A percentile compares a stretch with the other conserved stretches of the same genome.
phyloP scores from a whole-genome alignment of 2,329 filamentous ascomycete genomes.

The Sclerotinia borealis region DNA sequence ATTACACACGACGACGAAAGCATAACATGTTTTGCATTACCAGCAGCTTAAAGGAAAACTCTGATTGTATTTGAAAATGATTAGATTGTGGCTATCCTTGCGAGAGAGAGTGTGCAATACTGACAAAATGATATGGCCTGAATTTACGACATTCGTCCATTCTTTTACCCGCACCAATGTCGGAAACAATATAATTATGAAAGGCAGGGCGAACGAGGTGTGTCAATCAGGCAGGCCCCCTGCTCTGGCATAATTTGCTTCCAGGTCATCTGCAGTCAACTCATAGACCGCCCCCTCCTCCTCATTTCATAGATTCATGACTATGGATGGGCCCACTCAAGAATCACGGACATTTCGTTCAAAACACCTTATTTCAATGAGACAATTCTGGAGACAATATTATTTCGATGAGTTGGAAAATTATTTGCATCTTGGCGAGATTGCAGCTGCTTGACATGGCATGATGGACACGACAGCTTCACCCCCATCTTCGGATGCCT shows the following conservation, averaged over 20 bases:
- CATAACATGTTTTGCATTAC: neutral
- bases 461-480: neutral
- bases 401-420: neutral
- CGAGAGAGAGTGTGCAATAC: neutral
- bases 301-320: neutral
- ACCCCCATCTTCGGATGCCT: neutral
- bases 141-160: neutral
- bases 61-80: neutral
- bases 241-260: neutral
- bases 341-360: constrained; percentile 2
- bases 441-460: neutral
- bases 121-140: neutral
- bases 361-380: neutral
- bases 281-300: neutral
- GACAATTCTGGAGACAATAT: neutral
- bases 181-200: neutral
- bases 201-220: neutral
- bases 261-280: neutral
- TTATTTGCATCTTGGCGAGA: neutral
- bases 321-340: neutral
- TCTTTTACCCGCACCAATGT: neutral
- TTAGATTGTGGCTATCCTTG: neutral
- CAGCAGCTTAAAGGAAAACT: neutral
- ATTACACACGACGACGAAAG: neutral
- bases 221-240: neutral